These are phyloP conservation scores for Halocafeteria seosinensis DNA, from an alignment of 108 stramenopile species.

Conservation along the genomic window DNA sequence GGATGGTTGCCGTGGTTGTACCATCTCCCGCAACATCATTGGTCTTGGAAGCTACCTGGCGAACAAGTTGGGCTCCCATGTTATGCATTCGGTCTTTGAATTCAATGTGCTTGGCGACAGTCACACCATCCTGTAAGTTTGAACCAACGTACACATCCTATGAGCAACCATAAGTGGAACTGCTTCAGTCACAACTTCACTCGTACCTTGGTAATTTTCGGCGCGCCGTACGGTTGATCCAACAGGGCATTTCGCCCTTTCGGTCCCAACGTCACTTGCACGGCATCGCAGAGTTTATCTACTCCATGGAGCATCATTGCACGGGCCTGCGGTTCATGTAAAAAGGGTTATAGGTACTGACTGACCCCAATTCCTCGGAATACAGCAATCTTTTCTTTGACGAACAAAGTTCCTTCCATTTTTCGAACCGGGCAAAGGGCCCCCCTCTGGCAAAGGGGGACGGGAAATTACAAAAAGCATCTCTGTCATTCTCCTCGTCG, in stretches of 20 bases:
- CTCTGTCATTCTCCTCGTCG: no score
- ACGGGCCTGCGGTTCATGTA: slow-evolving; percentile 38
- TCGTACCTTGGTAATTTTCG: slow-evolving; percentile 81
- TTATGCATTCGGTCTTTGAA: slow-evolving; percentile 94
- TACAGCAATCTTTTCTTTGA: background rate
- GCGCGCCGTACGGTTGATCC: slow-evolving; percentile 91
- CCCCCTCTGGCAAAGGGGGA: no score
- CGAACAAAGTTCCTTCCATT: no score
- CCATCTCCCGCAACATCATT: slow-evolving; percentile 98
- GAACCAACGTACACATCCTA: no score
- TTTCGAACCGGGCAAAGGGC: no score
- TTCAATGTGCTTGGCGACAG: slow-evolving; percentile 97
- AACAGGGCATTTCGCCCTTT: slow-evolving; percentile 99
- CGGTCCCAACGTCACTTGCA: slow-evolving; percentile 97
- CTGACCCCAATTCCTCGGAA: background rate
- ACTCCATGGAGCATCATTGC: slow-evolving; percentile 87
- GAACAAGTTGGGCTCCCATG: slow-evolving; percentile 75
- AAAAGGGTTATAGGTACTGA: background rate
- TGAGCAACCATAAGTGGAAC: no score
- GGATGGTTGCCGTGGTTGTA: slow-evolving; percentile 96
- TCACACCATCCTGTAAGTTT: slow-evolving; percentile 84
- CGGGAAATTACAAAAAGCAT: no score
- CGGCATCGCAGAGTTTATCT: slow-evolving; percentile 82
- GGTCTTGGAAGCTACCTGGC: slow-evolving; percentile 82
- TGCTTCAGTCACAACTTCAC: no score